Evolutionary conservation across 257 asterid genomes (phyloP), one percentile per base, ranked within the genome.

Genomic region (Solanum clarkiae): DNA sequence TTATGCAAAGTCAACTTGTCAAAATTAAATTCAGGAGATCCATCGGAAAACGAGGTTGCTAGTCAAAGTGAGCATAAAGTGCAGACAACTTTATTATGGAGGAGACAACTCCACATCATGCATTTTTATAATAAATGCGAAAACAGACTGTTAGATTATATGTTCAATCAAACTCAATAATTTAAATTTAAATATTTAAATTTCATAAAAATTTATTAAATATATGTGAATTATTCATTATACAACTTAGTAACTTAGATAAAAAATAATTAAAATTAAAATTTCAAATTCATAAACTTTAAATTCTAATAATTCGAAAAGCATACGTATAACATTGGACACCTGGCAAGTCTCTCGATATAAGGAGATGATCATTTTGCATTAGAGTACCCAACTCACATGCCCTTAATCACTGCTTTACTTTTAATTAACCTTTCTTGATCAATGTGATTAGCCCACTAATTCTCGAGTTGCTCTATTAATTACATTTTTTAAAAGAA

Each of bases 341-440:
- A 68, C 87, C 87, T 20, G 84, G 92, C 24, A 93, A 88, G 63
- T 89, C 79, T 68, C 80, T 84, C 85, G 85, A 51, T 62, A 54
- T 79, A 14, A 86, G 57, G 40, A 86, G 83, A 85, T 69, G 62
- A 83, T 87, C 65, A 85, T 86, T 71, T 86, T 86, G 79, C 87
- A 72, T 91, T 70, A 87, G 91, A 83, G 86, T 70, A 68, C 70
- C 82, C 81, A 82, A 62, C 86, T 86, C 92, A 91, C 94, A 89
- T 91, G 94, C 85, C 70, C 51, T 69, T 77, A 68, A 53, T 69
- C n/a, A 49, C n/a, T 18, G 26, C 83, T 80, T 85, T 36, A 81
- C 22, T 84, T 53, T 49, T 71, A 47, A 42, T 47, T 59, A 81
- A 29, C 26, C 15, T 56, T 40, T 91, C 93, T 92, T 88, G 93